Base-by-base conservation (phyloP, 176 grass and related monocot genomes). In the Eragrostis curvula region DNA sequence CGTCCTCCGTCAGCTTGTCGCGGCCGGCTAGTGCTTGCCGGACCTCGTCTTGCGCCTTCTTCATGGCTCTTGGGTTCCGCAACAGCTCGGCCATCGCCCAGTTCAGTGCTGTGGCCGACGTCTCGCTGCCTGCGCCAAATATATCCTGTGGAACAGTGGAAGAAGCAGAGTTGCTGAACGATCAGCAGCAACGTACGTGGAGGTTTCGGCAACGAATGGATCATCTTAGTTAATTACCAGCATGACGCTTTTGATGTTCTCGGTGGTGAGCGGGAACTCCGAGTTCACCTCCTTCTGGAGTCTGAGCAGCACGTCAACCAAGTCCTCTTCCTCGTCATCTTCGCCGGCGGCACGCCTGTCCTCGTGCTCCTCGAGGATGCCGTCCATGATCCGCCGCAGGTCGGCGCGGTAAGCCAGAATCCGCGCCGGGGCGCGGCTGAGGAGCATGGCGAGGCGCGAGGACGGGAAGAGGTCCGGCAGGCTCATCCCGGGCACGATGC, bases 401-500 rank as follows among this genome's bases (percentile, higher is more conserved):
- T 42, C 45, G 60, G 58, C 69, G 61, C 88, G 83, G 56, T 77
- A 78, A 5, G 53, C 50, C 39, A 5, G 10, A 28, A 90, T 70
- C 66, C 66, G 23, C 2, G 75, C 49, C 0, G 81, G 75, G 0
- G 52, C 75, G 7, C 62, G 76, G 63, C 82, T 85, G 53, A 85
- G 2, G 70, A 89, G 77, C 87, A 69, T 84, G 43, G 77, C 77
- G 36, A 89, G 77, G 44, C 77, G 82, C 18, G 87, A 90, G 14
- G 91, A 90, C 3, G 88, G 88, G 82, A 83, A 93, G n/a, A 93
- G 81, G 81, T 93, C 88, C 6, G 82, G 84, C 72, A 88, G 67
- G 85, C 86, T 93, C 63, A 83, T 75, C 51, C 88, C 88, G 14
- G 91, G 77, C 65, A 79, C 79, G 75, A 84, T 79, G 2, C 21